These are phyloP conservation scores for Trichoderma citrinoviride DNA, from an alignment of 2,329 filamentous ascomycete species.

Conservation along the genomic window DNA sequence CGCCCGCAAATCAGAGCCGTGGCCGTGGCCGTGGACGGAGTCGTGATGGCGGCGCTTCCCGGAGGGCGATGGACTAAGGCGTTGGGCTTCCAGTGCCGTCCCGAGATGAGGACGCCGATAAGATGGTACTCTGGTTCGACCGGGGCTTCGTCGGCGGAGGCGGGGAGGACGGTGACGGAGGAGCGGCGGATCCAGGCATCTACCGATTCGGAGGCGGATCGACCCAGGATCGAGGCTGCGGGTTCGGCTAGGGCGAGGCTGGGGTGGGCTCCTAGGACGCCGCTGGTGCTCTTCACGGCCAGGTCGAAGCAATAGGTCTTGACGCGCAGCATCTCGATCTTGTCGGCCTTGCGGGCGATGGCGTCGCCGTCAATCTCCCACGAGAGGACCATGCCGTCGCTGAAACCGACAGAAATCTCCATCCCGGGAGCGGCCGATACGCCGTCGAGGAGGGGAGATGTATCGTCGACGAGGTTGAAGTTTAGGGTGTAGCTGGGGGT, in stretches of 20 bases:
- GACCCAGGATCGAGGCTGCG: conserved; percentile 24
- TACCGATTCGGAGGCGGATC: conserved; percentile 25
- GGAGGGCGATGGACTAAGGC: not conserved
- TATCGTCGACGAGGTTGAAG: conserved; percentile 34
- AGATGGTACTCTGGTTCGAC: conserved; percentile 27
- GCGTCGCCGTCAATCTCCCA: conserved; percentile 39
- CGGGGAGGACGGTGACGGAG: conserved; percentile 26
- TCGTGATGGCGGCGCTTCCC: conserved; percentile 13
- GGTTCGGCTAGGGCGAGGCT: conserved; percentile 16
- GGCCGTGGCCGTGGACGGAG: conserved; percentile 21
- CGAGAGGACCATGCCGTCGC: conserved; percentile 34
- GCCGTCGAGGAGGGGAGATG: conserved; percentile 30
- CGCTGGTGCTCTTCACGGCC: conserved; percentile 22
- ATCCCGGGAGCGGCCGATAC: conserved; percentile 35
- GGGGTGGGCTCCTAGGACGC: conserved; percentile 16
- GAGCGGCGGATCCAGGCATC: conserved; percentile 27
- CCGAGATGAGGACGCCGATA: conserved; percentile 32
- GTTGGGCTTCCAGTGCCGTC: conserved; percentile 31
- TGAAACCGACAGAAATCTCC: conserved; percentile 37
- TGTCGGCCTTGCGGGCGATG: conserved; percentile 29
- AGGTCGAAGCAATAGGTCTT: conserved; percentile 37
- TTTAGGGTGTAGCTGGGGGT: conserved; percentile 26
- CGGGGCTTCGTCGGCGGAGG: conserved; percentile 4
- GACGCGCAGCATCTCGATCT: conserved; percentile 35
- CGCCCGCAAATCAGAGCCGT: conserved; percentile 34